Base-by-base conservation (phyloP, 208 protist species). In the Trypanosoma brucei region DNA sequence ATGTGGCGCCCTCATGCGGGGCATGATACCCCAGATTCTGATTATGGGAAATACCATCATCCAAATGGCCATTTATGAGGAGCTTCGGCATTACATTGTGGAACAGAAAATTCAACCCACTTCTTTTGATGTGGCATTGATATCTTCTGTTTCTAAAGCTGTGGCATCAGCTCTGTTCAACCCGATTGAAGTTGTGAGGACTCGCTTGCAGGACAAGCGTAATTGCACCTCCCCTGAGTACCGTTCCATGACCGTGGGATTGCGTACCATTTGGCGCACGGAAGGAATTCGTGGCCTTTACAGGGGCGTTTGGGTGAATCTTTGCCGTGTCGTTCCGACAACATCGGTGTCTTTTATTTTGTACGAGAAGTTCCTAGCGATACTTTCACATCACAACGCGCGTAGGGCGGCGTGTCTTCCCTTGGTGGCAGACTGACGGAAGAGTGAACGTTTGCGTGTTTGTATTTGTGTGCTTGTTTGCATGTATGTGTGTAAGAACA, bases 51-150 rank as follows among this genome's bases (percentile, higher is more conserved):
- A 81, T 72, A 94, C 83, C 3, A 88, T 80, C 9, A 79, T 94
- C 42, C 88, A 94, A 63, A 81, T 94, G 35, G 88, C 84, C 30
- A 33, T 94, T 33, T 94, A 94, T 60, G 88, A 94, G 69, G 84
- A 69, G 63, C 78, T 94, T 30, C 75, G 79, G 37, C 82, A 84
- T 8, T 68, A 84, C 59, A 62, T 58, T 45, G 91, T 90, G 60
- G 76, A 65, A 9, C 70, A 88, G 54, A 58, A 70, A 55, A 70
- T 79, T n/a, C 62, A 91, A 61, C 83, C 88, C 3, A 78, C 81
- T 14, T 57, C 75, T 59, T 48, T 81, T 48, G 66, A 91, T 54
- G 81, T 94, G 11, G 82, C 80, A 5, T 0, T 87, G 40, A 84
- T 81, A 8, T 90, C 84, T 1, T 84, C 65, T 11, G 30, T 90